These are phyloP conservation scores for Ramaria rubella DNA, from an alignment of 768 basidiomycete species.

Conservation along the genomic window DNA sequence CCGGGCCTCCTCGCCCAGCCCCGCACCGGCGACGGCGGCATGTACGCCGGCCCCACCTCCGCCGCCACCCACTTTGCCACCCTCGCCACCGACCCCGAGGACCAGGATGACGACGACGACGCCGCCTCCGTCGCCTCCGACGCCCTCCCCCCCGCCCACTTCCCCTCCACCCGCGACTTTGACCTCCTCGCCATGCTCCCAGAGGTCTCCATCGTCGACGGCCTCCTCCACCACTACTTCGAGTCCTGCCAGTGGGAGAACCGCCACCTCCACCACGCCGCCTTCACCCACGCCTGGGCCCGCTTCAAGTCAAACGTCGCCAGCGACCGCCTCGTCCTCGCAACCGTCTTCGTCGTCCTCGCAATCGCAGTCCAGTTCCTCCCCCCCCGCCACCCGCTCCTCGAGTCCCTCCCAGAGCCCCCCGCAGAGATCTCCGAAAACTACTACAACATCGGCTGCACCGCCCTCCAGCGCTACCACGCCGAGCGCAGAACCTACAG, in stretches of 20 bases:
- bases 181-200: constrained; percentile 67
- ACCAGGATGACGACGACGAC: constrained; percentile 6
- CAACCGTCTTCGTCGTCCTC: constrained; percentile 70
- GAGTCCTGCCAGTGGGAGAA: constrained; percentile 88
- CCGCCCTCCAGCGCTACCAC: constrained; percentile 55
- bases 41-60: constrained; percentile 77
- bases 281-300: constrained; percentile 61
- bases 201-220: constrained; percentile 60
- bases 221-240: constrained; percentile 70
- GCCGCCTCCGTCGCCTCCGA: neutral
- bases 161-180: constrained; percentile 43
- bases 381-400: constrained; percentile 54
- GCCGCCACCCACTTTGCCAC: constrained; percentile 61
- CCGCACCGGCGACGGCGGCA: constrained; percentile 48
- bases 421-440: constrained; percentile 56
- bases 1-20: constrained; percentile 64
- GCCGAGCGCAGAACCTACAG: constrained; percentile 54
- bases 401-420: constrained; percentile 42
- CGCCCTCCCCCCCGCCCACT: neutral
- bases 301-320: constrained; percentile 63
- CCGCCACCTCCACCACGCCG: constrained; percentile 61
- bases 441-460: constrained; percentile 64
- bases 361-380: constrained; percentile 69
- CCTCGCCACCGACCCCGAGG: constrained; percentile 10
- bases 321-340: constrained; percentile 61